Base-by-base conservation (phyloP, 169 alveolate genomes). In the Plasmodium ovale region DNA sequence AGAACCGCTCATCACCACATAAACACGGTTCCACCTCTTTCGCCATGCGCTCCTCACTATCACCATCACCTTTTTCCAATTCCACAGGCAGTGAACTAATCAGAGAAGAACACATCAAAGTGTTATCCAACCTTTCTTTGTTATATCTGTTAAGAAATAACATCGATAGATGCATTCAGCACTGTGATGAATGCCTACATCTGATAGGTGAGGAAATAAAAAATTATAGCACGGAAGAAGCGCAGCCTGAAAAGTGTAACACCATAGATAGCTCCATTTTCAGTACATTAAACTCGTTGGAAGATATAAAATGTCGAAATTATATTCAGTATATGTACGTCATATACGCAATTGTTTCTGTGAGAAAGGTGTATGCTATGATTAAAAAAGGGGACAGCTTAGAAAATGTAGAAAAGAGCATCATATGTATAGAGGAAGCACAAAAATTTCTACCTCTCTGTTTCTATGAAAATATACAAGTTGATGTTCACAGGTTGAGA, bases 161-260 rank as follows among this genome's bases (percentile, higher is more conserved):
- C 31, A 3, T 77, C 51, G 42, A 54, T 60, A 54, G 62, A 37
- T 77, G 77, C 65, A 44, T 77, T n/a, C 42, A 51, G 9, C 31
- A 53, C 49, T 77, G 88, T 77, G 88, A 60, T 56, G 62, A 53
- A 29, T 77, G 88, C 14, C 9, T 77, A 68, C n/a, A 44, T 29
- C 5, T 77, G 23, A 77, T 77, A 77, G 62, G 62, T 9, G 77
- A 77, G 42, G 88, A 77, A 77, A 42, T 77, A 14, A 77, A 77
- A 77, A 60, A 16, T n/a, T 77, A 77, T 39, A 59, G 29, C 31
- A 42, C 33, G n/a, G 49, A 77, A 53, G 69, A 77, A 14, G 27
- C 12, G 21, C 12, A 60, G 21, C 23, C 44, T 25, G 77, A 77
- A 35, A 23, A 70, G 27, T 27, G 44, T n/a, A 47, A 14, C 0